These are phyloP conservation scores for Plasmodium falciparum DNA, from an alignment of 169 alveolate genomes.

Conservation along the genomic window DNA sequence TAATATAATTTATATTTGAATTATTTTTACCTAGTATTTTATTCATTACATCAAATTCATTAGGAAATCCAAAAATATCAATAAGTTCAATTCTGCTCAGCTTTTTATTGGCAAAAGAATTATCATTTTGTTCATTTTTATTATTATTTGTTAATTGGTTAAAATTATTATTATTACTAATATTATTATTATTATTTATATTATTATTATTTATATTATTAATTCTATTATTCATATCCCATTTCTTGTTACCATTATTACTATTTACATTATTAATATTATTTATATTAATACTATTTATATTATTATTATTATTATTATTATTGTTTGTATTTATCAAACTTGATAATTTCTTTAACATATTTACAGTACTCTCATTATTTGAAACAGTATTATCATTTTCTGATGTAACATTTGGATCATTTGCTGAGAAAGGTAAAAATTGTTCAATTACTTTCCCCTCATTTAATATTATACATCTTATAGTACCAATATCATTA, in stretches of 20 bases:
- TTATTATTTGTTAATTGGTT: background rate
- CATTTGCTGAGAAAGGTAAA: constrained; percentile 75
- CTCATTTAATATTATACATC: constrained; percentile 71
- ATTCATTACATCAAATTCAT: constrained; percentile 87
- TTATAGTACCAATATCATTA: constrained; percentile 67
- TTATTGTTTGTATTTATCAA: constrained; percentile 19
- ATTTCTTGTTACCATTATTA: constrained; percentile 1
- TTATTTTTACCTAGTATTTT: constrained; percentile 85
- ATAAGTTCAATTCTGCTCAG: constrained; percentile 86
- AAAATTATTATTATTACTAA: background rate
- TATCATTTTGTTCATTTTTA: constrained; percentile 37
- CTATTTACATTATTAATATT: background rate
- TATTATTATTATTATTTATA: background rate
- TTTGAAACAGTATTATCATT: background rate
- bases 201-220: constrained; percentile 36
- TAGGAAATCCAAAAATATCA: constrained; percentile 87
- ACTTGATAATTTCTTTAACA: constrained; percentile 51
- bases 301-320: background rate
- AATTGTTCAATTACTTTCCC: constrained; percentile 66
- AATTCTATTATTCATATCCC: constrained; percentile 28
- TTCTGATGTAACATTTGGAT: constrained; percentile 9
- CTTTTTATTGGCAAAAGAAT: constrained; percentile 59
- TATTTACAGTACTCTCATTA: constrained; percentile 49
- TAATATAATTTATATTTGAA: constrained; percentile 84
- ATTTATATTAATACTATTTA: background rate